phyloP scores from a whole-genome alignment of 2,329 filamentous ascomycete genomes.

The Lecanosticta acicola region DNA sequence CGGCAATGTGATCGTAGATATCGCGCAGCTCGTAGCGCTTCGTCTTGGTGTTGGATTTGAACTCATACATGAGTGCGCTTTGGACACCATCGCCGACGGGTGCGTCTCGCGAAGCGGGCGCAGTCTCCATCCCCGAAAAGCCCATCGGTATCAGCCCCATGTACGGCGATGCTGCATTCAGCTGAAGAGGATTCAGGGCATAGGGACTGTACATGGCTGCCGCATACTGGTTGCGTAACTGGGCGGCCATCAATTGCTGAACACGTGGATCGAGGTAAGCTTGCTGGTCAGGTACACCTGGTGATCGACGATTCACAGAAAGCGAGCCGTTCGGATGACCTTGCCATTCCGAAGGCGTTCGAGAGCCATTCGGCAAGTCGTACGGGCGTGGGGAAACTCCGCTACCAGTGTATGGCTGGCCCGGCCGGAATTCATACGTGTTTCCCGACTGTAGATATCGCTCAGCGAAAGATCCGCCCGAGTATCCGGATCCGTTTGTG shows the following conservation, averaged over 20 bases:
- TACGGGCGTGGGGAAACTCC: constrained; percentile 34
- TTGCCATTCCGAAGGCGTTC: constrained; percentile 45
- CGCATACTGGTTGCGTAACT: constrained; percentile 33
- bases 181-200: constrained; percentile 33
- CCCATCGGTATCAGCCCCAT: constrained; percentile 34
- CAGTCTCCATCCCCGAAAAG: constrained; percentile 35
- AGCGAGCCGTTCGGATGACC: constrained; percentile 9
- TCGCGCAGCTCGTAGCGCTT: constrained; percentile 79
- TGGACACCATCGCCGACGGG: constrained; percentile 58
- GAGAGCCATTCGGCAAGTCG: constrained; percentile 40
- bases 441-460: constrained; percentile 16
- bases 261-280: constrained; percentile 34
- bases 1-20: constrained; percentile 80
- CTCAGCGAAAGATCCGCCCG: constrained; percentile 11
- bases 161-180: constrained; percentile 33
- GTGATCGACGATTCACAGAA: constrained; percentile 10
- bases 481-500: constrained; percentile 9
- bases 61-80: constrained; percentile 73
- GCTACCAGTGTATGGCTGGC: constrained; percentile 35
- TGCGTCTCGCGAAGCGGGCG: constrained; percentile 47
- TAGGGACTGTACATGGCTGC: constrained; percentile 31
- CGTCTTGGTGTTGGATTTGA: constrained; percentile 66
- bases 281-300: constrained; percentile 34
- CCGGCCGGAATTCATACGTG: constrained; percentile 17
- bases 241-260: constrained; percentile 35